Evolutionary conservation across 345 rosid species (phyloP), one percentile per base, ranked within the genome.

Genomic region (Euphorbia lathyris): DNA sequence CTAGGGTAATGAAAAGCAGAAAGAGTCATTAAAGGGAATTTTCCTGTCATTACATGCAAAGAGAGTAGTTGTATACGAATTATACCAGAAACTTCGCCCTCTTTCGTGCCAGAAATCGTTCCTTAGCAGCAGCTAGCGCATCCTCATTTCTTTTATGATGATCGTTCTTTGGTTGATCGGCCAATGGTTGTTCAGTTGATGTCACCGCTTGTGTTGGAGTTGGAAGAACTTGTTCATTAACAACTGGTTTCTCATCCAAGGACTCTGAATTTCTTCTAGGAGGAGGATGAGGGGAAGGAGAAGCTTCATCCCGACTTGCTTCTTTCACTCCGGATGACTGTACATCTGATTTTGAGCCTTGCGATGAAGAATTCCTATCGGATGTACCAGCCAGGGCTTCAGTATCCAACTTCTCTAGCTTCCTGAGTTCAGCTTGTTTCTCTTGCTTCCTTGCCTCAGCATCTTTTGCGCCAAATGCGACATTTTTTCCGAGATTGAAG

Each of bases 71-170:
- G 4, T 45, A 45, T 14, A 45, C 51, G 32, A 10, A 34, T 61
- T 43, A 86, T 16, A 48, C 7, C 61, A 79, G 85, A 30, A 68
- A 61, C 76, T 92, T 92, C 8, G 89, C 82, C 72, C 66, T 92
- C 87, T 95, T 90, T 64, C 98, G 78, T 2, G 89, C 92, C 79
- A 95, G 65, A 63, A 86, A 86, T 10, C 97, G 90, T 73, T 85
- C 96, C 81, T 73, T 90, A 30, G 97, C 98, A 26, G 97, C 92
- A 38, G 89, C 86, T 48, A 92, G 38, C 6, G 89, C 89, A 73
- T 84, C 92, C 67, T 85, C 86, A 56, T 79, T 71, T 77, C 82
- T 87, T 83, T 86, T 95, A 50, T 84, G 92, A 61, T 87, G 92
- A 43, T 81, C 83, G 12, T 25, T 61, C 71, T 79, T 83, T 7